Evolutionary conservation across 768 basidiomycete genomes (phyloP).

Genomic region (Rhodosporidiobolus odoratus): DNA sequence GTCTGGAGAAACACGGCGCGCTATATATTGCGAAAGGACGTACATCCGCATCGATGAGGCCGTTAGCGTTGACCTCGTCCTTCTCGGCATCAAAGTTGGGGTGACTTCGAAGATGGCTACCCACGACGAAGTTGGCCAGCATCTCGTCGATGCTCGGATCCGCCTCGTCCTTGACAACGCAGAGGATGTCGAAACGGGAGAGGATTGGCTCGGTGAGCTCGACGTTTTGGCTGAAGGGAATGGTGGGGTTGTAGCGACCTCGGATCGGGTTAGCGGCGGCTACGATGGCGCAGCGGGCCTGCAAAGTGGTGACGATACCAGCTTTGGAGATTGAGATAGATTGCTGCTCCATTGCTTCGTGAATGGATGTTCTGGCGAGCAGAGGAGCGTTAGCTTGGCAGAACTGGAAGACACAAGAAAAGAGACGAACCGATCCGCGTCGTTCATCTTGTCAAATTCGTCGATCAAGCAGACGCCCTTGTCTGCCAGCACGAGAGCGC

Average conservation of each 20-base stretch:
- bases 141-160: slow-evolving; percentile 97
- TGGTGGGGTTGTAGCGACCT: slow-evolving; percentile 95
- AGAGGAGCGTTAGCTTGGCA: background rate
- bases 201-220: slow-evolving; percentile 97
- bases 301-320: slow-evolving; percentile 94
- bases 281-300: slow-evolving; percentile 94
- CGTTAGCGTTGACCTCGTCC: slow-evolving; percentile 92
- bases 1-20: background rate
- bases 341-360: slow-evolving; percentile 99
- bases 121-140: slow-evolving; percentile 94
- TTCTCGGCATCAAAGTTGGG: slow-evolving; percentile 70
- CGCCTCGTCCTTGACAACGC: slow-evolving; percentile 94
- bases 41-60: slow-evolving; percentile 53
- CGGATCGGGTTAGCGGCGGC: slow-evolving; percentile 97
- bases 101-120: slow-evolving; percentile 88
- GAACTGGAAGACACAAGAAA: background rate
- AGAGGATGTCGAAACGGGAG: slow-evolving; percentile 94
- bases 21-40: background rate
- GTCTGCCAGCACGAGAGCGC: slow-evolving; percentile 95
- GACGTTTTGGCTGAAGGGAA: slow-evolving; percentile 97
- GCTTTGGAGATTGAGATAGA: slow-evolving; percentile 98
- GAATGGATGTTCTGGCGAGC: slow-evolving; percentile 68
- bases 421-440: slow-evolving; percentile 62
- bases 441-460: slow-evolving; percentile 99
- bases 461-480: slow-evolving; percentile 97